Conservation (phyloP, 2,329 filamentous ascomycete genomes). For the Aspergillus ochraceus region DNA sequence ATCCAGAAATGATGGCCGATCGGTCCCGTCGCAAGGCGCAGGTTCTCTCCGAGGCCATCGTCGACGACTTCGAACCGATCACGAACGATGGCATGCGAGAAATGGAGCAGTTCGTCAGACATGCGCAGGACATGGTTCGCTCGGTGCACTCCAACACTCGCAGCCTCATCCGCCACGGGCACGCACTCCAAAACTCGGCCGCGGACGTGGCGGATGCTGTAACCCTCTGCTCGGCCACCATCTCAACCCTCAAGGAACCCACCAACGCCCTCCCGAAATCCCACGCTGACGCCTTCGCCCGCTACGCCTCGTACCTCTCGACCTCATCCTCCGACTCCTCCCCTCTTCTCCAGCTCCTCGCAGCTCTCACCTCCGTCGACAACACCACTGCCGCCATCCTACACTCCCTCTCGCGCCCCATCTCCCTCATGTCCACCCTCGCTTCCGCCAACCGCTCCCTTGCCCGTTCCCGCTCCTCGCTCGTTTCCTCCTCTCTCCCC, state of each 20-base stretch:
- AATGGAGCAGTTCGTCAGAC: constrained; percentile 88
- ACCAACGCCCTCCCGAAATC: constrained; percentile 64
- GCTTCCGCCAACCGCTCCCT: constrained; percentile 71
- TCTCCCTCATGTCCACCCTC: constrained; percentile 75
- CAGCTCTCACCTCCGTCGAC: constrained; percentile 75
- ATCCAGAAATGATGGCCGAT: constrained; percentile 85
- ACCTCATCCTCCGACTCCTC: constrained; percentile 66
- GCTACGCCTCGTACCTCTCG: constrained; percentile 66
- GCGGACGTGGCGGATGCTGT: constrained; percentile 49
- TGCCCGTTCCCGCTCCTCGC: constrained; percentile 72
- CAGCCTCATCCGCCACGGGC: constrained; percentile 76
- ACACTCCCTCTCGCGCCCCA: constrained; percentile 73
- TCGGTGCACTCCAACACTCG: constrained; percentile 80
- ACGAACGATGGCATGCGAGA: constrained; percentile 70
- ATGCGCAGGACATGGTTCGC: constrained; percentile 86
- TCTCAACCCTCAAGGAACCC: constrained; percentile 52
- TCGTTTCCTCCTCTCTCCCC: constrained; percentile 60
- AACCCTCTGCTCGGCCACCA: constrained; percentile 42
- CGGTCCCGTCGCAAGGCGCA: constrained; percentile 84
- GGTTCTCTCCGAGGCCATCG: constrained; percentile 76
- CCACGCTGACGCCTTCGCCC: constrained; percentile 70
- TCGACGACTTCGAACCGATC: constrained; percentile 84
- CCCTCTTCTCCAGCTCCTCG: constrained; percentile 72
- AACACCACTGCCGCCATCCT: constrained; percentile 81
- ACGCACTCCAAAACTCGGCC: constrained; percentile 66